Percentiles rank a stretch among this genome's conserved stretches.
These are phyloP conservation scores for Schoenoplectus triqueter DNA, from an alignment of 202 grass and related monocot species.

Conservation along the genomic window DNA sequence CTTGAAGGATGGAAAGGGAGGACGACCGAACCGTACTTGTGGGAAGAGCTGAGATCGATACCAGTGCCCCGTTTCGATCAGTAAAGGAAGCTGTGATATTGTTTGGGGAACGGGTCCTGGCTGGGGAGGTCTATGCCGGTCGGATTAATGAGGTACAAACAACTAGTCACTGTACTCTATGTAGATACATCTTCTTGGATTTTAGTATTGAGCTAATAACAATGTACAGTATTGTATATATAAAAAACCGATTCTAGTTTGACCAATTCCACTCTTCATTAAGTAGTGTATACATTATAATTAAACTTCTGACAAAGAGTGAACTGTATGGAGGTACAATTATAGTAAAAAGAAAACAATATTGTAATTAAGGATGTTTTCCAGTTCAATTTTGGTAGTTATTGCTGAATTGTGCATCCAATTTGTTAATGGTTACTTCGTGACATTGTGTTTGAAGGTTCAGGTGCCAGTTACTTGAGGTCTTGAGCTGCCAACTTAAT, in stretches of 20 bases:
- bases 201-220: constrained; percentile 17
- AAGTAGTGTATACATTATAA: background rate
- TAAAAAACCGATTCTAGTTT: background rate
- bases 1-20: constrained; percentile 18
- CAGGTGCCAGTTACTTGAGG: background rate
- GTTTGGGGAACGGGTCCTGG: constrained; percentile 83
- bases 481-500: constrained; percentile 15
- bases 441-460: background rate
- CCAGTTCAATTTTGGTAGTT: background rate
- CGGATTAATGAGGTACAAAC: constrained; percentile 52
- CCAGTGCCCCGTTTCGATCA: constrained; percentile 72
- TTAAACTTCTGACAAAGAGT: background rate
- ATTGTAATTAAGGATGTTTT: constrained; percentile 7
- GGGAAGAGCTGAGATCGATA: constrained; percentile 84
- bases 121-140: constrained; percentile 66
- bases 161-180: background rate
- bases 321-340: background rate
- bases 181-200: background rate
- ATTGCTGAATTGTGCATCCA: background rate
- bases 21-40: constrained; percentile 25
- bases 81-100: constrained; percentile 89
- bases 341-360: too few species aligned
- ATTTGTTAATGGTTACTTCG: background rate
- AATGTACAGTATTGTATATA: background rate
- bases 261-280: background rate